phyloP scores from a whole-genome alignment of 805 yeast genomes.

The Cyberlindnera mycetangii region DNA sequence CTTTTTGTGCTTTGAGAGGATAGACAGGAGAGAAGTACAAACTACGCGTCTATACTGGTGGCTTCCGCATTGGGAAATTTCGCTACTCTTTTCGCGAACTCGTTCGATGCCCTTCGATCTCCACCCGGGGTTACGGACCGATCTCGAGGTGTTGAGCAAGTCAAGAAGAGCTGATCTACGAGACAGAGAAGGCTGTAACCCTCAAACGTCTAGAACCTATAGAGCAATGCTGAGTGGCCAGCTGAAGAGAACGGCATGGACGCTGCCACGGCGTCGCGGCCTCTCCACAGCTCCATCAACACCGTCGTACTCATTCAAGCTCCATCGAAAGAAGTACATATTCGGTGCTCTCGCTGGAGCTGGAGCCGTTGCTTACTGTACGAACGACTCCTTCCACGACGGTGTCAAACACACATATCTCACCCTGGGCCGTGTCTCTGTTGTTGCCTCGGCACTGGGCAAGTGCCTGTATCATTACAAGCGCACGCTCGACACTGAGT shows the following conservation, averaged over 20 bases:
- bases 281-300: background rate
- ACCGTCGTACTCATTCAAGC: conserved; percentile 2
- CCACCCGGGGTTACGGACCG: background rate
- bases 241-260: background rate
- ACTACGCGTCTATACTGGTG: background rate
- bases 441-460: conserved; percentile 62
- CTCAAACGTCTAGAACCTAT: no score
- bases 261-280: background rate
- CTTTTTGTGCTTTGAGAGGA: no score
- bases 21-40: no score
- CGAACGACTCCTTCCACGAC: conserved; percentile 17
- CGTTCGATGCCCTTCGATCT: conserved; percentile 1
- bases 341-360: conserved; percentile 7
- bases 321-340: conserved; percentile 12
- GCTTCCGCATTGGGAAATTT: background rate
- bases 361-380: conserved; percentile 9
- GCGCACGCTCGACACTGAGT: conserved; percentile 46
- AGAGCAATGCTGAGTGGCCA: no score
- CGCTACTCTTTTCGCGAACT: background rate
- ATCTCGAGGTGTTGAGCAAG: no score
- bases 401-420: conserved; percentile 13
- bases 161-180: no score
- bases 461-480: conserved; percentile 74
- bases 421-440: conserved; percentile 16
- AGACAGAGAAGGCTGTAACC: no score